phyloP scores from a whole-genome alignment of 2,329 filamentous ascomycete genomes.

The Ophiostoma sp. region DNA sequence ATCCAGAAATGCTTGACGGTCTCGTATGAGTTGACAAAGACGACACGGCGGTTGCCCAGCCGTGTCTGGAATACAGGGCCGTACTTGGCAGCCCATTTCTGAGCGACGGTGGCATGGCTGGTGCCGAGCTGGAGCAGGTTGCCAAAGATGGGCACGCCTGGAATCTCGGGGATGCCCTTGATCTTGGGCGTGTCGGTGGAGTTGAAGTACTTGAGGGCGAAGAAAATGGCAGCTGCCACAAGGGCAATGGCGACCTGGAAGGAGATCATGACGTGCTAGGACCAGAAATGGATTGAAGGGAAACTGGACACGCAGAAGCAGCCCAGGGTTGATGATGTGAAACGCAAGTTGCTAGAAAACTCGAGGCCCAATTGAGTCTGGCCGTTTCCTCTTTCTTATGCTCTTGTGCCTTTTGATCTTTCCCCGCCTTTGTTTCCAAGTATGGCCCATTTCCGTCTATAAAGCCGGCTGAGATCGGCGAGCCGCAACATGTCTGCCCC shows the following conservation, averaged over 20 bases:
- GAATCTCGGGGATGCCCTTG: slow-evolving; percentile 61
- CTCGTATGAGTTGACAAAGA: slow-evolving; percentile 78
- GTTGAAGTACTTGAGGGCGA: background rate
- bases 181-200: slow-evolving; percentile 59
- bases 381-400: background rate
- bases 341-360: background rate
- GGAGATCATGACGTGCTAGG: background rate
- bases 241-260: background rate
- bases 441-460: background rate
- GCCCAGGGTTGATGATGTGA: background rate
- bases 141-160: slow-evolving; percentile 62
- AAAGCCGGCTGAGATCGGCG: background rate
- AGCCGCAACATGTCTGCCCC: background rate
- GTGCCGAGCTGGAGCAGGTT: slow-evolving; percentile 61
- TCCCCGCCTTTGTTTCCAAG: background rate
- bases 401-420: background rate
- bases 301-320: background rate
- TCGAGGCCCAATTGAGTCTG: background rate
- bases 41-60: slow-evolving; percentile 68
- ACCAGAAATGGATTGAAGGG: background rate
- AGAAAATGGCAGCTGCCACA: background rate
- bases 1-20: slow-evolving; percentile 75
- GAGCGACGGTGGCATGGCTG: slow-evolving; percentile 55
- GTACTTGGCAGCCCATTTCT: slow-evolving; percentile 60
- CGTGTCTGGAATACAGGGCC: slow-evolving; percentile 66